Conservation (phyloP, 768 basidiomycete genomes). For the Panaeolus papilionaceus region DNA sequence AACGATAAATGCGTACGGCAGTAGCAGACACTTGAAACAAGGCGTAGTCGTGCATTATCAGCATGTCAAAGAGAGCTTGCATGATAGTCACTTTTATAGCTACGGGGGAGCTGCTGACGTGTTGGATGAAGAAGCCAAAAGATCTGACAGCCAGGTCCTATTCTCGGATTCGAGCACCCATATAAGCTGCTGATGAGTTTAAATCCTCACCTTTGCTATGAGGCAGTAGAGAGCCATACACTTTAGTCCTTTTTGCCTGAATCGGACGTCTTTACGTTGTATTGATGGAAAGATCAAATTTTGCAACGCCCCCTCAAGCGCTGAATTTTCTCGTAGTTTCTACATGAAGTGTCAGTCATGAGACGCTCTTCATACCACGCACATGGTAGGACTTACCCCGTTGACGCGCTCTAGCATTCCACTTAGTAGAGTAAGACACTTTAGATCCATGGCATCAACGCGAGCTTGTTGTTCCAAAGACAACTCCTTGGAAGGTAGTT, state of each 20-base stretch:
- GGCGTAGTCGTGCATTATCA: conserved; percentile 80
- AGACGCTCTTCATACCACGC: neutral
- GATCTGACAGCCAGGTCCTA: conserved; percentile 40
- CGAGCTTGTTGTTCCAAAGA: conserved; percentile 64
- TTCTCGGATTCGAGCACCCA: neutral
- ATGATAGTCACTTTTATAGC: conserved; percentile 71
- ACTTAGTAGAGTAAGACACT: conserved; percentile 78
- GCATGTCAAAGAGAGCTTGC: conserved; percentile 84
- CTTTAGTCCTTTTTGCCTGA: conserved; percentile 71
- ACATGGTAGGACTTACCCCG: conserved; percentile 54
- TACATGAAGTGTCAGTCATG: conserved; percentile 31
- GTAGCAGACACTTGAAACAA: conserved; percentile 44
- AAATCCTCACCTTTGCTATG: conserved; percentile 62
- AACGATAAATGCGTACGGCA: neutral
- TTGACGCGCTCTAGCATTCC: conserved; percentile 89
- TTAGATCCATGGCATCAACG: conserved; percentile 70
- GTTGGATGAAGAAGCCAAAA: conserved; percentile 69
- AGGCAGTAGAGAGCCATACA: conserved; percentile 77
- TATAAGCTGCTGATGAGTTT: neutral
- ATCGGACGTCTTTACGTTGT: conserved; percentile 68
- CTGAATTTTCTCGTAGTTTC: conserved; percentile 74
- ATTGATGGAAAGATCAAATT: conserved; percentile 91
- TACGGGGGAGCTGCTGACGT: conserved; percentile 66
- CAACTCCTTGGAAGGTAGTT: conserved; percentile 41
- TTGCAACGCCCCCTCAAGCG: conserved; percentile 71